phyloP scores from a whole-genome alignment of 805 yeast species.

The Zygotorulaspora florentina region DNA sequence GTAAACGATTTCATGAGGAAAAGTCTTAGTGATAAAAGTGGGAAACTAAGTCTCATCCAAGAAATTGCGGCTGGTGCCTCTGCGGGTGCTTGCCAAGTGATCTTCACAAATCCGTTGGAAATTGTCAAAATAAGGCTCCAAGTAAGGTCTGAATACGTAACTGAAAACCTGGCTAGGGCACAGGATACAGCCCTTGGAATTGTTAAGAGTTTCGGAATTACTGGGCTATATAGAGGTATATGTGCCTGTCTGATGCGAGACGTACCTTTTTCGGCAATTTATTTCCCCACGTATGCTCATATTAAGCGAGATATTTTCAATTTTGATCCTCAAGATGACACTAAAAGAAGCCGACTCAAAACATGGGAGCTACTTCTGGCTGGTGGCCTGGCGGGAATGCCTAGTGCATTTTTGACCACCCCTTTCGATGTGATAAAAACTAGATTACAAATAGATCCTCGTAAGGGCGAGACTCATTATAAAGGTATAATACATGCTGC shows the following conservation, averaged over 20 bases:
- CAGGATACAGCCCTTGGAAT: slow-evolving; percentile 50
- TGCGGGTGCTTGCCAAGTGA: slow-evolving; percentile 96
- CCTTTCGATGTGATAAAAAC: slow-evolving; percentile 97
- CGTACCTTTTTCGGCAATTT: slow-evolving; percentile 94
- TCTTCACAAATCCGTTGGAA: slow-evolving; percentile 93
- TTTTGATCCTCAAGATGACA: slow-evolving; percentile 68
- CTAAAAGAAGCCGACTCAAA: slow-evolving; percentile 54
- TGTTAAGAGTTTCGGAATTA: slow-evolving; percentile 71
- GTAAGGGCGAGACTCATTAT: slow-evolving; percentile 72
- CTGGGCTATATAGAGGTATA: slow-evolving; percentile 89
- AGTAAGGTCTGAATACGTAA: slow-evolving; percentile 71
- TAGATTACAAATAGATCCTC: slow-evolving; percentile 80
- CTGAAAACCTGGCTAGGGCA: slow-evolving; percentile 38
- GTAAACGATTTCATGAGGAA: slow-evolving; percentile 86
- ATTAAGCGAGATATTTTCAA: slow-evolving; percentile 76
- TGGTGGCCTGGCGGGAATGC: slow-evolving; percentile 97
- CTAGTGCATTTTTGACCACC: slow-evolving; percentile 93
- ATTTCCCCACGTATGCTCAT: slow-evolving; percentile 96
- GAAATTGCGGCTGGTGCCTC: slow-evolving; percentile 87
- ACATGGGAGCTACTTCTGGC: slow-evolving; percentile 80
- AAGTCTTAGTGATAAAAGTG: slow-evolving; percentile 51
- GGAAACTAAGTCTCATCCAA: slow-evolving; percentile 49
- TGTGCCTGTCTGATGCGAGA: slow-evolving; percentile 88
- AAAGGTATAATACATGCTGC: slow-evolving; percentile 76
- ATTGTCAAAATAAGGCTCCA: slow-evolving; percentile 93